Base-by-base conservation (phyloP, 2,329 filamentous ascomycete species). In the Emydomyces testavorans region DNA sequence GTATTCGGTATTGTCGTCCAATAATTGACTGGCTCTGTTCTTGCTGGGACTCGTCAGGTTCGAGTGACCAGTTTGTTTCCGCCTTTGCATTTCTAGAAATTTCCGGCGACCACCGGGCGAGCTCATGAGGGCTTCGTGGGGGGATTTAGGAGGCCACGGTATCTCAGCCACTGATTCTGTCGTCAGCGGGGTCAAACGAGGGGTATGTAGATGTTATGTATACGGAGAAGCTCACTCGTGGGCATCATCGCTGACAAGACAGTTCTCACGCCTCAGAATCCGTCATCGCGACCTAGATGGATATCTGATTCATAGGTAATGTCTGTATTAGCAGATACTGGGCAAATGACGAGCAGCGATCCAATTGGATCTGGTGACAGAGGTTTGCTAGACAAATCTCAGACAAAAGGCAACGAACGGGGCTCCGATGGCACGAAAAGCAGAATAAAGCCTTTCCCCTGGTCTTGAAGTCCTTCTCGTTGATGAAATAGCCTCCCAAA, bases 81-180 rank as follows among this genome's bases (percentile, higher is more conserved):
- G 78, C 54, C 80, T 77, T 54, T 79, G 76, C 57, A 83, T 72
- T 51, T 81, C 78, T 62, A 82, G 76, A 59, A 86, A 79, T 62
- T 80, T 82, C 62, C 82, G 79, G 58, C 88, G 82, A 46, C 88
- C 90, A 55, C 82, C 79, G 1, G 90, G 90, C 2, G 89, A 82
- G 60, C 74, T 78, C 50, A 81, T 65, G 13, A 82, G 68, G 18
- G 78, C 79, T 53, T 80, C 75, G 56, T 74, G 71, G 13, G 79
- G 77, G 16, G 78, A 82, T 57, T 74, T 71, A 15, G 79, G 79
- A 49, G 79, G 79, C 79, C 79, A 82, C 29, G 49, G 50, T 20
- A 56, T 49, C 31, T 54, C 50, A 11, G 36, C 54, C 54, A 56
- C 54, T 56, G 28, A 13, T 3, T n/a, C 20, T 41, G 26, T 24